phyloP scores from a whole-genome alignment of 345 rosid species.

The Melastoma malabathricum region DNA sequence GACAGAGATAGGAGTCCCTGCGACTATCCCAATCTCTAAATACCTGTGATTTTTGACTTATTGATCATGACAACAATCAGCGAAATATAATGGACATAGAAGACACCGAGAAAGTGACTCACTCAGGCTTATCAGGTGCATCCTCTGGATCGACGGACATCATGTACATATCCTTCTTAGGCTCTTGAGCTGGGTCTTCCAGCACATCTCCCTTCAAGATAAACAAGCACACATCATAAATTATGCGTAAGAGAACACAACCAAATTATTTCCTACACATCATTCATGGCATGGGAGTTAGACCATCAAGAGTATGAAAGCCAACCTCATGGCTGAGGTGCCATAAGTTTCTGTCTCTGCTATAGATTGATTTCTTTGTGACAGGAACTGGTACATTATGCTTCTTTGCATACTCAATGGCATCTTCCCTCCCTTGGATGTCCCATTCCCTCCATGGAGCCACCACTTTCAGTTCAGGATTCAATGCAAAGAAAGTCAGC shows the following conservation, averaged over 20 bases:
- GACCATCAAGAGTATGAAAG: background rate
- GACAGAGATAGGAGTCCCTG: conserved; percentile 67
- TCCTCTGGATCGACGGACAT: conserved; percentile 80
- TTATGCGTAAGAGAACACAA: no score
- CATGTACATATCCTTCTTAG: conserved; percentile 91
- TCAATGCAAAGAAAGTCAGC: conserved; percentile 81
- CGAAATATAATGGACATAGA: background rate
- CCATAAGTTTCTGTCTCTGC: conserved; percentile 92
- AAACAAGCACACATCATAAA: background rate
- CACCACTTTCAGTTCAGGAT: conserved; percentile 83
- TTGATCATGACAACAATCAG: background rate
- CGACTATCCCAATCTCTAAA: conserved; percentile 51
- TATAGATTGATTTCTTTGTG: conserved; percentile 90
- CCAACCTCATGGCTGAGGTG: conserved; percentile 90
- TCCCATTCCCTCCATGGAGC: conserved; percentile 99
- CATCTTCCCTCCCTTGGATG: conserved; percentile 87
- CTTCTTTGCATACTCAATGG: conserved; percentile 88
- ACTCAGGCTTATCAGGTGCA: conserved; percentile 79
- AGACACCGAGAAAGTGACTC: conserved; percentile 8
- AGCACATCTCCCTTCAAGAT: conserved; percentile 74
- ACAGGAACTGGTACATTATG: conserved; percentile 89
- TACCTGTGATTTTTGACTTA: conserved; percentile 24
- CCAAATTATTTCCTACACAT: background rate
- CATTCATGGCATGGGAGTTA: background rate
- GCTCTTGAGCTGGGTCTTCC: conserved; percentile 92